phyloP scores from a whole-genome alignment of 1,139 yeast genomes.

The Sugiyamaella pinicola region DNA sequence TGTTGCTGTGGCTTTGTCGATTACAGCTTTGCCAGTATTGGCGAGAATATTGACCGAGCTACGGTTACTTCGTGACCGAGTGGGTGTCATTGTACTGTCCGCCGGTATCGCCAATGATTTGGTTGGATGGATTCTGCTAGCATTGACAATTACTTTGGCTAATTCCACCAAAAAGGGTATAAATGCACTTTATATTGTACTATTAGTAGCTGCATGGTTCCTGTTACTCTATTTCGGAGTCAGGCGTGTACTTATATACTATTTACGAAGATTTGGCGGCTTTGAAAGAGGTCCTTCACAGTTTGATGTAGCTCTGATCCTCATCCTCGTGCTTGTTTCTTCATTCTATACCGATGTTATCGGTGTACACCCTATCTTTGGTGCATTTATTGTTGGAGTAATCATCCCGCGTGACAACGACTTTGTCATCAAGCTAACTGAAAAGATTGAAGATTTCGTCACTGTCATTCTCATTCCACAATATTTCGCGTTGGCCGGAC shows the following conservation, averaged over 20 bases:
- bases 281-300: conserved; percentile 67
- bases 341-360: conserved; percentile 79
- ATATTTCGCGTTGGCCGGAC: conserved; percentile 78
- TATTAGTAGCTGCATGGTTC: conserved; percentile 69
- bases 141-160: conserved; percentile 72
- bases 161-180: conserved; percentile 64
- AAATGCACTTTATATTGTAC: conserved; percentile 65
- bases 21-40: conserved; percentile 82
- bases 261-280: conserved; percentile 53
- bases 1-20: conserved; percentile 77
- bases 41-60: conserved; percentile 77
- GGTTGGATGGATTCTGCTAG: conserved; percentile 79
- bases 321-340: conserved; percentile 60
- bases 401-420: conserved; percentile 79
- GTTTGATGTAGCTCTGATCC: conserved; percentile 57
- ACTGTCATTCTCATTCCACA: conserved; percentile 70
- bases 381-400: conserved; percentile 76
- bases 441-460: conserved; percentile 74
- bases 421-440: conserved; percentile 66
- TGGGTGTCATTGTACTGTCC: conserved; percentile 76
- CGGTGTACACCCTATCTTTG: conserved; percentile 81
- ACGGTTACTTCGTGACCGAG: conserved; percentile 67
- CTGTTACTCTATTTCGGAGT: conserved; percentile 59
- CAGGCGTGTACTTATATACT: conserved; percentile 50
- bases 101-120: conserved; percentile 82